These are phyloP conservation scores for Lachancea dasiensis DNA, from an alignment of 805 yeast species.

Conservation along the genomic window DNA sequence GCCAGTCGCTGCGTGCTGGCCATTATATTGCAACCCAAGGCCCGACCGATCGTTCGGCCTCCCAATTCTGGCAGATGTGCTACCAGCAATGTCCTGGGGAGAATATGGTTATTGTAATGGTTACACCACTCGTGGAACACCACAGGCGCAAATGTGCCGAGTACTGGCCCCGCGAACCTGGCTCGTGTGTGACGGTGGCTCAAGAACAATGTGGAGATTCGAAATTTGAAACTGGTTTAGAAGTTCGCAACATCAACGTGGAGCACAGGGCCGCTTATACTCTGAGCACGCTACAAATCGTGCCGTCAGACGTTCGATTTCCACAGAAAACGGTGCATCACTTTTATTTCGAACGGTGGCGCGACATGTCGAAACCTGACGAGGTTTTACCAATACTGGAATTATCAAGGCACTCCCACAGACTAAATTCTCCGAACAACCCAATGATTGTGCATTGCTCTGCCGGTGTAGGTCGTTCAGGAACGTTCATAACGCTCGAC, in stretches of 20 bases:
- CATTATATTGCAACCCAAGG: conserved; percentile 70
- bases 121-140: conserved; percentile 68
- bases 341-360: conserved; percentile 74
- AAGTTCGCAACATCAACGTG: conserved; percentile 17
- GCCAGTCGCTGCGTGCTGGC: conserved; percentile 22
- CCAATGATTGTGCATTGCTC: conserved; percentile 86
- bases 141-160: conserved; percentile 70
- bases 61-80: conserved; percentile 88
- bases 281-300: conserved; percentile 21
- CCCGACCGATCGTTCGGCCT: conserved; percentile 65
- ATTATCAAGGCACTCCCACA: conserved; percentile 28
- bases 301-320: conserved; percentile 25
- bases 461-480: conserved; percentile 97
- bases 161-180: conserved; percentile 55
- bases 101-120: conserved; percentile 60
- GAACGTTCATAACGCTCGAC: conserved; percentile 64
- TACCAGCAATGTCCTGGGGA: conserved; percentile 53
- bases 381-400: conserved; percentile 32
- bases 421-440: conserved; percentile 23
- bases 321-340: conserved; percentile 48
- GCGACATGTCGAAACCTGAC: conserved; percentile 66
- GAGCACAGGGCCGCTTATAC: conserved; percentile 21
- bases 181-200: conserved; percentile 9
- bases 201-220: conserved; percentile 21
- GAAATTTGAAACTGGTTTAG: conserved; percentile 20